Evolutionary conservation across 306 rosid species (phyloP).

Genomic region (Fragaria iinumae): DNA sequence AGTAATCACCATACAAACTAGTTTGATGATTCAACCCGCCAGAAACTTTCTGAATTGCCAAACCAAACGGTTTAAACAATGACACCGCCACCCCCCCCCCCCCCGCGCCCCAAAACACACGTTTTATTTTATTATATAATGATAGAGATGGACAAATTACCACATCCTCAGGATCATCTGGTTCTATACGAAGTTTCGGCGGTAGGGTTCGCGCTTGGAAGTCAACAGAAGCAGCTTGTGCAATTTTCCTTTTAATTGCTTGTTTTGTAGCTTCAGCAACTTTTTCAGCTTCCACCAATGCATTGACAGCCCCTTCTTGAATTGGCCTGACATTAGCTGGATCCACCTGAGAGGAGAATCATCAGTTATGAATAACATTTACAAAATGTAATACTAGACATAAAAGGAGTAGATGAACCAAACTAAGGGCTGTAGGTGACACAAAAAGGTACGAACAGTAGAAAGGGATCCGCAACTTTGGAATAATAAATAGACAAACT

Average conservation of each 20-base stretch:
- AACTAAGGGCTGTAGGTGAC: neutral
- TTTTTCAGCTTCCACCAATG: slow-evolving; percentile 87
- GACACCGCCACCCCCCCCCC: too few species aligned
- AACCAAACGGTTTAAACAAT: too few species aligned
- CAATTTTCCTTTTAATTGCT: slow-evolving; percentile 90
- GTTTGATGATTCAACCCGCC: neutral
- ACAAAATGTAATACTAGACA: neutral
- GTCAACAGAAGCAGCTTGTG: slow-evolving; percentile 84
- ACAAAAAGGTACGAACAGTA: neutral
- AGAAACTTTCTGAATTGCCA: slow-evolving; percentile 13
- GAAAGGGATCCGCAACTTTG: neutral
- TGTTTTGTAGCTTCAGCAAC: slow-evolving; percentile 97
- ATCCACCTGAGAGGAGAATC: slow-evolving; percentile 68
- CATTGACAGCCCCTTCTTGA: slow-evolving; percentile 70
- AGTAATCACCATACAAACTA: slow-evolving; percentile 16
- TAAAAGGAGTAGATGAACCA: neutral
- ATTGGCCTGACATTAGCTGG: slow-evolving; percentile 84
- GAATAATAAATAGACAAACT: neutral
- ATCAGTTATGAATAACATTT: slow-evolving; percentile 12
- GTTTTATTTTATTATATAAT: neutral
- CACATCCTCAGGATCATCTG: slow-evolving; percentile 96
- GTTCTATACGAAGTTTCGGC: slow-evolving; percentile 88
- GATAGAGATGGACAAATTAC: slow-evolving; percentile 37
- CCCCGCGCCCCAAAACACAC: neutral
- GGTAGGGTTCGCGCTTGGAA: slow-evolving; percentile 79